Base-by-base conservation (phyloP, 1,139 yeast species). In the Diutina scorzettiae region DNA sequence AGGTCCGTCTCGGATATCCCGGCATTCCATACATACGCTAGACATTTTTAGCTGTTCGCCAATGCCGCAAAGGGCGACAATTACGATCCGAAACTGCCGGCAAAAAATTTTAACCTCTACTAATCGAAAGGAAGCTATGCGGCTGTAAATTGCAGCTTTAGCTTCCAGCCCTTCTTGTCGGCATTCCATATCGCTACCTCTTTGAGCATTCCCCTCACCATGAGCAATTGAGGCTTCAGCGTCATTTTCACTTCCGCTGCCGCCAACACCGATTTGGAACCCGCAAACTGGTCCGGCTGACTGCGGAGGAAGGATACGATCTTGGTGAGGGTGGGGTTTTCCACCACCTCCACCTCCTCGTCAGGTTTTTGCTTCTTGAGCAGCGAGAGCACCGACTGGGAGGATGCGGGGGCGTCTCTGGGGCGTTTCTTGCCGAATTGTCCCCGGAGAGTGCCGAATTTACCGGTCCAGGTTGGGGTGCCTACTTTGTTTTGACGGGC, bases 381-480 rank as follows among this genome's bases (percentile, higher is more conserved):
- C 46, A 54, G 57, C 37, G 41, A 4, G 45, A 41, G 41, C 30
- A 71, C 53, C 42, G 71, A 17, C 25, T 6, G 23, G 23, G 32
- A 3, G 9, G 27, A 18, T 14, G 7, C 30, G 7, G 16, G 9
- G 12, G 18, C 37, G 25, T 16, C 51, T 18, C 47, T 45, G 18
- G 40, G 46, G 43, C 46, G 49, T 42, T 56, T 60, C 3, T 53
- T 52, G 34, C 68, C 51, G 57, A 60, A 58, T 58, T 69, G 45
- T 2, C 96, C 96, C 21, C 16, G 21, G 0, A 96, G 95, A 19
- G 66, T 59, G 0, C 98, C 98, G 64, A 81, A 86, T 50, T 75
- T 75, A 0, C 98, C 98, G 0, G 98, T 91, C 95, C 96, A 91
- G 0, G 98, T 91, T 0, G 96, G 97, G 0, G 83, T 79, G 3